phyloP scores from a whole-genome alignment of 345 rosid genomes.

The Erodium maritimum region DNA sequence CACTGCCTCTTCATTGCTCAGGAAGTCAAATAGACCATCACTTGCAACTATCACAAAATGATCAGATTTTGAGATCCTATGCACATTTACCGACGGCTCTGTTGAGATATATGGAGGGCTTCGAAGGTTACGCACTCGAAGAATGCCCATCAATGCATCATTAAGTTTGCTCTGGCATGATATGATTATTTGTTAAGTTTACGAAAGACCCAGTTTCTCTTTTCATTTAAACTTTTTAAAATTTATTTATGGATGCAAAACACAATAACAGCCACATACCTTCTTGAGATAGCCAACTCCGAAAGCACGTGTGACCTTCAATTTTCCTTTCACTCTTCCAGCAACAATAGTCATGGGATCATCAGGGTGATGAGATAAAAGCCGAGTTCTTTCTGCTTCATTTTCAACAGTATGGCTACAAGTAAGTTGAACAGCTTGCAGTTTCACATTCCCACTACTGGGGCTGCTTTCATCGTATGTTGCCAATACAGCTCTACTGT shows the following conservation, averaged over 20 bases:
- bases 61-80: constrained; percentile 53
- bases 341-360: constrained; percentile 52
- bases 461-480: constrained; percentile 29
- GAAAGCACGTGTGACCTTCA: constrained; percentile 86
- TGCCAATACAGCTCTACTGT: constrained; percentile 89
- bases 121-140: constrained; percentile 66
- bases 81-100: constrained; percentile 66
- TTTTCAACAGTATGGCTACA: constrained; percentile 83
- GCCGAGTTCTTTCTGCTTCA: constrained; percentile 52
- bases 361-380: constrained; percentile 70
- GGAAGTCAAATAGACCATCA: constrained; percentile 91
- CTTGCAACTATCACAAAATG: constrained; percentile 88
- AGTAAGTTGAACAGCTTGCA: constrained; percentile 76
- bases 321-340: constrained; percentile 90
- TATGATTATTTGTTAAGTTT: no score
- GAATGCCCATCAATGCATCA: constrained; percentile 91
- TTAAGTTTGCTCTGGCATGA: constrained; percentile 58
- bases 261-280: constrained; percentile 27
- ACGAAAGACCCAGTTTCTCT: no score
- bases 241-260: no score
- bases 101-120: constrained; percentile 91
- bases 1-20: constrained; percentile 76
- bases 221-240: no score
- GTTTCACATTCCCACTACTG: constrained; percentile 16
- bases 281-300: constrained; percentile 95